These are phyloP conservation scores for Prillingera fragicola DNA, from an alignment of 1,284 basidiomycete species.

Conservation along the genomic window DNA sequence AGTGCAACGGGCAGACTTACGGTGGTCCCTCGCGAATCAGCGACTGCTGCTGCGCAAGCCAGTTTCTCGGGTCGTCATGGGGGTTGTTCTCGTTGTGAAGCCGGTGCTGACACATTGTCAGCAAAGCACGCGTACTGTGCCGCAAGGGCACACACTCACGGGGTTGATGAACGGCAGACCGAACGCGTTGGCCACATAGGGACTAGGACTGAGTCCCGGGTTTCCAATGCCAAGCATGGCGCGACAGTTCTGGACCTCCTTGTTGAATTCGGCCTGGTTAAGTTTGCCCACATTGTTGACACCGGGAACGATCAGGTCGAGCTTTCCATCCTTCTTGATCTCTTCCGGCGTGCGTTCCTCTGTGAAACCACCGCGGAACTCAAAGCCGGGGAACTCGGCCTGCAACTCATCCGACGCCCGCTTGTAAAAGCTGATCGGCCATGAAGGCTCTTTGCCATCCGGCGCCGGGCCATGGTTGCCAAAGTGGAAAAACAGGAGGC, in stretches of 20 bases:
- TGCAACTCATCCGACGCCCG: conserved; percentile 11
- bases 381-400: conserved; percentile 14
- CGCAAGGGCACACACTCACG: too few species aligned
- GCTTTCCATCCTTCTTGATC: conserved; percentile 3
- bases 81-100: too few species aligned
- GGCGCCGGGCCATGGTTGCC: too few species aligned
- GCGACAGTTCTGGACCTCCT: background rate
- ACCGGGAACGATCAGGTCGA: conserved; percentile 10
- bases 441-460: conserved; percentile 47
- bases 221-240: background rate
- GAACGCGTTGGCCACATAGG: background rate
- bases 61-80: too few species aligned
- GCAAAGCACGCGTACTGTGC: too few species aligned
- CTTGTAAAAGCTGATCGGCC: conserved; percentile 6
- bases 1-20: too few species aligned
- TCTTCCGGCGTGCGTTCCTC: conserved; percentile 11
- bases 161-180: background rate
- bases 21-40: too few species aligned
- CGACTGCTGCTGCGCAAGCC: too few species aligned
- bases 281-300: background rate
- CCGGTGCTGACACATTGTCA: too few species aligned
- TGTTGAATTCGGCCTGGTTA: background rate
- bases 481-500: background rate
- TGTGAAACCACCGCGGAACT: conserved; percentile 15
- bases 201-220: background rate